Base-by-base conservation (phyloP, 2,329 filamentous ascomycete genomes). In the Emergomyces africanus region DNA sequence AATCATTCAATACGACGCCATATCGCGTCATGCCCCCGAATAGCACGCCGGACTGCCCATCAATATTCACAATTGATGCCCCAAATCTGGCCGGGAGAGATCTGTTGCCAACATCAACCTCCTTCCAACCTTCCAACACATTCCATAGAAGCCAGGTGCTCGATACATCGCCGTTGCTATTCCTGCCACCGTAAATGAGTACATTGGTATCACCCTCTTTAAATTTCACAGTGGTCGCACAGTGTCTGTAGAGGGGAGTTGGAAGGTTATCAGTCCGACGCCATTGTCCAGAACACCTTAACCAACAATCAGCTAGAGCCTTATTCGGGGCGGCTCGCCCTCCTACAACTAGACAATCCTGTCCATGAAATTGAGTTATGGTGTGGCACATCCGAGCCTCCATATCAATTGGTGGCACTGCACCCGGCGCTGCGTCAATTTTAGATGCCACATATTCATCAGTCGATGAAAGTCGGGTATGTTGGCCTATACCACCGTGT, bases 311-410 rank as follows among this genome's bases (percentile, higher is more conserved):
- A 41, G 77, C 76, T 48, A 89, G 75, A 1, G 84, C 84, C 35
- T 79, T 80, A 14, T 84, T 78, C 4, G 91, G 90, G 8, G 89
- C 92, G n/a, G 81, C 79, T 61, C 91, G 81, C 5, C 92, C 92
- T 28, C 92, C 91, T 35, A 83, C 79, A 53, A 96, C 76, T 12
- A 96, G 72, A 61, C 79, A 80, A 18, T 81, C 81, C 25, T 73
- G 71, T 39, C 77, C 74, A 1, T 79, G 80, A 5, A 95, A 69
- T 54, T 83, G 77, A 23, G 87, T 91, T 23, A 90, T 77, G 0
- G 88, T 87, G 70, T 94, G 89, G 65, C 89, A 94, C 78, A 92
- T 86, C 50, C 86, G 66, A 37, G 72, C 66, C 5, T 68, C 61
- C 33, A 76, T 69, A 35, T 71, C 66, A 50, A 66, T 59, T 25